These are phyloP conservation scores for Panaeolus papilionaceus DNA, from an alignment of 768 basidiomycete species.

Conservation along the genomic window DNA sequence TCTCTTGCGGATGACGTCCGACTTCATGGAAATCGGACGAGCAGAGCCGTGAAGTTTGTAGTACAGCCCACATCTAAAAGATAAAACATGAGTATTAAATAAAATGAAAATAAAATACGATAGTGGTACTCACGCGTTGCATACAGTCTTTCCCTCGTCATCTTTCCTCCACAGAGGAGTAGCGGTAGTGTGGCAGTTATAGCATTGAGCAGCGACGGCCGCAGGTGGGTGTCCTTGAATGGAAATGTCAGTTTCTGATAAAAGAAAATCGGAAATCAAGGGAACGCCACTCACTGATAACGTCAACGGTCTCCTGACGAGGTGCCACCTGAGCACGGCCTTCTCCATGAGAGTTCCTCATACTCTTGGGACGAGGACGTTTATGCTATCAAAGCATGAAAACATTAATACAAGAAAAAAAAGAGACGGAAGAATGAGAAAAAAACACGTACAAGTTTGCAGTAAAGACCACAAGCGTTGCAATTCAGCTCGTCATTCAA, in stretches of 20 bases:
- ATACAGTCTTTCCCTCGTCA: slow-evolving; percentile 90
- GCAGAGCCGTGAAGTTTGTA: slow-evolving; percentile 88
- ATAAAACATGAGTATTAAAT: slow-evolving; percentile 14
- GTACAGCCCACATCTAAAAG: slow-evolving; percentile 75
- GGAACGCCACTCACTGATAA: slow-evolving; percentile 60
- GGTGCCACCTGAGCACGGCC: slow-evolving; percentile 67
- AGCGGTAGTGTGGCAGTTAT: slow-evolving; percentile 89
- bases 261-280: slow-evolving; percentile 12
- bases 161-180: slow-evolving; percentile 92
- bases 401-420: slow-evolving; percentile 20
- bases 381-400: slow-evolving; percentile 63
- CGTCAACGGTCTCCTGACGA: slow-evolving; percentile 74
- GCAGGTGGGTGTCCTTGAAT: slow-evolving; percentile 21
- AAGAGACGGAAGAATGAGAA: slow-evolving; percentile 13
- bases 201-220: slow-evolving; percentile 74
- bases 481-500: slow-evolving; percentile 90
- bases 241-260: slow-evolving; percentile 9
- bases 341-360: slow-evolving; percentile 81
- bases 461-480: slow-evolving; percentile 89
- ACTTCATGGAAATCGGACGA: slow-evolving; percentile 91
- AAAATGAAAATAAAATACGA: slow-evolving; percentile 16
- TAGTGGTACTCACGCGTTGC: slow-evolving; percentile 74
- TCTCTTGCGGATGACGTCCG: slow-evolving; percentile 87
- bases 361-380: slow-evolving; percentile 86
- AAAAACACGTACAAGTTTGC: slow-evolving; percentile 68